Evolutionary conservation across 1,139 yeast species (phyloP).

Genomic region (Yamadazyma dendronema): DNA sequence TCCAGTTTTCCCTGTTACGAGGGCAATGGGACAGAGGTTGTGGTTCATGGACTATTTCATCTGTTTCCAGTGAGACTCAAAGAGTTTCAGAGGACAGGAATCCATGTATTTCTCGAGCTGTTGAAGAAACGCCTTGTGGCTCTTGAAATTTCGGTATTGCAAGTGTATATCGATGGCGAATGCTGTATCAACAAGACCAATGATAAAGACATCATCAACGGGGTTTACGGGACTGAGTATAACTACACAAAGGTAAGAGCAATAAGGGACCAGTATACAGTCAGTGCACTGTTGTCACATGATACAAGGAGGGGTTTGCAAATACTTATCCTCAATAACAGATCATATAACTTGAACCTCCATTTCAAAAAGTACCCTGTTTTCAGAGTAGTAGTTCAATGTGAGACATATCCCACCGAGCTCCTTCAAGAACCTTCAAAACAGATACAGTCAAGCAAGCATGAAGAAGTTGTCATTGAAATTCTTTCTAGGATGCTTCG

Average conservation of each 20-base stretch:
- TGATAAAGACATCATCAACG: slow-evolving; percentile 4
- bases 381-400: slow-evolving; percentile 33
- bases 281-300: slow-evolving; percentile 31
- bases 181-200: background rate
- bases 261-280: slow-evolving; percentile 19
- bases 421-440: slow-evolving; percentile 44
- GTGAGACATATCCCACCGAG: slow-evolving; percentile 32
- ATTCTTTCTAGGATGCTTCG: slow-evolving; percentile 28
- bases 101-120: slow-evolving; percentile 23
- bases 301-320: slow-evolving; percentile 37
- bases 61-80: slow-evolving; percentile 57
- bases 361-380: slow-evolving; percentile 29
- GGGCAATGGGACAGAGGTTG: slow-evolving; percentile 50
- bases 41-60: slow-evolving; percentile 48
- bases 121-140: slow-evolving; percentile 21
- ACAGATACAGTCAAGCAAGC: slow-evolving; percentile 21
- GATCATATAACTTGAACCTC: slow-evolving; percentile 21
- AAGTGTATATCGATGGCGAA: slow-evolving; percentile 9
- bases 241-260: slow-evolving; percentile 21
- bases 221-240: slow-evolving; percentile 6
- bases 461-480: slow-evolving; percentile 23
- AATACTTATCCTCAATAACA: slow-evolving; percentile 45
- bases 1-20: background rate
- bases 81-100: slow-evolving; percentile 22
- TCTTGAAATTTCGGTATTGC: slow-evolving; percentile 5